These are phyloP conservation scores for Leccinum subtestaceum DNA, from an alignment of 768 basidiomycete species.

Conservation along the genomic window DNA sequence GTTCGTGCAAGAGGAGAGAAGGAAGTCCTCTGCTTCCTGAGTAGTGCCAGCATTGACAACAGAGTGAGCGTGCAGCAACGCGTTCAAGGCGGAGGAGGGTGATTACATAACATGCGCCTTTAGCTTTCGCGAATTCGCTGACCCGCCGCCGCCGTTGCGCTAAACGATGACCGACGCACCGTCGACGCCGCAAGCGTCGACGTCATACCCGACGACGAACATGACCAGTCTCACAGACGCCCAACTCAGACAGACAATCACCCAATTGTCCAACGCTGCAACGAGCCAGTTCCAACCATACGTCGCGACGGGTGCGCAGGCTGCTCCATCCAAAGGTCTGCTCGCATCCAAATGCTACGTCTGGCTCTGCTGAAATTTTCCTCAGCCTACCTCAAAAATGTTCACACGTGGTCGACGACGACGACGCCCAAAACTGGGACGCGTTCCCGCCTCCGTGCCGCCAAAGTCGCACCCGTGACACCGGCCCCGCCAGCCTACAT, in stretches of 20 bases:
- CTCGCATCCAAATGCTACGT: background rate
- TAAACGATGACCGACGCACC: slow-evolving; percentile 30
- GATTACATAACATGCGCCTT: slow-evolving; percentile 30
- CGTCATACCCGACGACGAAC: slow-evolving; percentile 32
- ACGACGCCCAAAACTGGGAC: slow-evolving; percentile 42
- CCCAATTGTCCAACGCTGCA: slow-evolving; percentile 45
- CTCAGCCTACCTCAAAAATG: slow-evolving; percentile 63
- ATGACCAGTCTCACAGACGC: slow-evolving; percentile 54
- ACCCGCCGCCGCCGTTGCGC: background rate
- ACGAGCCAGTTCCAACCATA: slow-evolving; percentile 36
- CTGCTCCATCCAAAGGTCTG: slow-evolving; percentile 30
- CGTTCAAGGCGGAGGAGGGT: background rate
- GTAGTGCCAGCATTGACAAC: slow-evolving; percentile 22
- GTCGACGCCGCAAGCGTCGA: slow-evolving; percentile 19
- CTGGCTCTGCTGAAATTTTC: slow-evolving; percentile 15
- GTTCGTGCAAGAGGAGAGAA: slow-evolving; percentile 2
- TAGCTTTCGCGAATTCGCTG: background rate
- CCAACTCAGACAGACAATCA: slow-evolving; percentile 63
- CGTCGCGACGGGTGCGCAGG: slow-evolving; percentile 30
- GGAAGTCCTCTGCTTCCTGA: slow-evolving; percentile 2
- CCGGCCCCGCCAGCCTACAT: slow-evolving; percentile 33
- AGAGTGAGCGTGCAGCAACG: background rate
- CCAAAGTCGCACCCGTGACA: slow-evolving; percentile 40
- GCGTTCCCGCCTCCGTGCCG: slow-evolving; percentile 39
- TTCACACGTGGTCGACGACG: slow-evolving; percentile 65